Conservation (phyloP, 139 green algal genomes). For the Chlamydomonas incerta region DNA sequence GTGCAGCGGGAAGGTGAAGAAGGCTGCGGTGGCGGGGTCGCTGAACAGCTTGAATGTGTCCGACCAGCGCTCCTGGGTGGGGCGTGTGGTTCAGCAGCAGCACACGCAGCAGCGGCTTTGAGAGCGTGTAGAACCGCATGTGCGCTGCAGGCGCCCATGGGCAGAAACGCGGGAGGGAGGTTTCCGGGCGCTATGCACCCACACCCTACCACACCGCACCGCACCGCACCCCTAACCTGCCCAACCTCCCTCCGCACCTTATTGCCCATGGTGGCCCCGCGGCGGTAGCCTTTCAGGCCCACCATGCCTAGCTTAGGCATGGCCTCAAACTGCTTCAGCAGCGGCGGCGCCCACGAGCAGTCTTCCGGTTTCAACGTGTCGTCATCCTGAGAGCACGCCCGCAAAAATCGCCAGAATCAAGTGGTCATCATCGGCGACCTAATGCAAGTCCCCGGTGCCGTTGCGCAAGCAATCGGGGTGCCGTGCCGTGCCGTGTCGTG, state of each 20-base stretch:
- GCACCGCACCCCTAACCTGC: too few species aligned
- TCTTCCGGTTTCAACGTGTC: background rate
- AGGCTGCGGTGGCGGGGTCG: background rate
- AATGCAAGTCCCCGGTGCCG: too few species aligned
- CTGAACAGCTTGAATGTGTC: slow-evolving; percentile 29
- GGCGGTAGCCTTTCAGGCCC: slow-evolving; percentile 32
- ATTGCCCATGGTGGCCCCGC: background rate
- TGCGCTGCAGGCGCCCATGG: background rate
- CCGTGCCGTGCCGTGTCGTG: too few species aligned
- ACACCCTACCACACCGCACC: too few species aligned
- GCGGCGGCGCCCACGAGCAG: slow-evolving; percentile 19
- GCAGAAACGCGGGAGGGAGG: too few species aligned
- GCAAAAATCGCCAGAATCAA: too few species aligned
- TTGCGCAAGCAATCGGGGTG: background rate
- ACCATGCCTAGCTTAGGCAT: slow-evolving; percentile 36
- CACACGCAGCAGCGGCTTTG: too few species aligned
- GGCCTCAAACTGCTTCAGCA: slow-evolving; percentile 2
- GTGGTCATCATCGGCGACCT: too few species aligned
- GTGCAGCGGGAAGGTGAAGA: slow-evolving; percentile 26
- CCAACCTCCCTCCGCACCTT: too few species aligned
- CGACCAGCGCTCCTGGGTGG: slow-evolving; percentile 15
- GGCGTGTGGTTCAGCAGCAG: too few species aligned
- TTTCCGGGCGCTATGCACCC: too few species aligned
- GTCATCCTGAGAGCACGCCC: background rate
- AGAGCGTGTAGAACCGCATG: too few species aligned